Conservation (phyloP, 179 eudicot genomes). For the Gypsophila paniculata region DNA sequence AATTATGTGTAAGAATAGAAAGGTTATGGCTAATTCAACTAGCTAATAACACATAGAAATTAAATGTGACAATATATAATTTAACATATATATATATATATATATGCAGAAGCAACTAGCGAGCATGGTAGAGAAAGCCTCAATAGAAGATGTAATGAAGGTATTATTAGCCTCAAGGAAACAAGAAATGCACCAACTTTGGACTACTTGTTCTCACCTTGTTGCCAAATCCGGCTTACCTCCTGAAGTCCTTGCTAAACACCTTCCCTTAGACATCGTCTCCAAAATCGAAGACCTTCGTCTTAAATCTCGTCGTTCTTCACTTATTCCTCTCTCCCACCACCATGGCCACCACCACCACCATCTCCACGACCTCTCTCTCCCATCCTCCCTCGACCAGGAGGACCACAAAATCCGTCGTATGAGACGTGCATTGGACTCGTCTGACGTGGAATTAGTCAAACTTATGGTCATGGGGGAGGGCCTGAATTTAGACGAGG, state of each 20-base stretch:
- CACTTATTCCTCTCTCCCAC: slow-evolving; percentile 34
- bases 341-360: slow-evolving; percentile 50
- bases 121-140: slow-evolving; percentile 90
- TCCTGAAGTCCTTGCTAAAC: slow-evolving; percentile 81
- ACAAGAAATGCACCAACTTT: slow-evolving; percentile 92
- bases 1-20: too few relatives aligned
- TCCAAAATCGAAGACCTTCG: slow-evolving; percentile 89
- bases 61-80: too few relatives aligned
- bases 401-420: slow-evolving; percentile 81
- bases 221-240: slow-evolving; percentile 93
- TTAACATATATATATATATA: too few relatives aligned
- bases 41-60: too few relatives aligned
- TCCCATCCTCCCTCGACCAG: slow-evolving; percentile 41
- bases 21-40: too few relatives aligned
- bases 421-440: slow-evolving; percentile 90
- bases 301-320: slow-evolving; percentile 59
- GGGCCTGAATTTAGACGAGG: slow-evolving; percentile 81
- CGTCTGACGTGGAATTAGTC: slow-evolving; percentile 90
- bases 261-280: slow-evolving; percentile 75
- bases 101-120: slow-evolving; percentile 74
- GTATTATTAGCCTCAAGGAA: slow-evolving; percentile 85
- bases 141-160: slow-evolving; percentile 97
- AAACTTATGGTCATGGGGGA: slow-evolving; percentile 97
- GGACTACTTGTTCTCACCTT: slow-evolving; percentile 88
- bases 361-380: slow-evolving; percentile 44